phyloP scores from a whole-genome alignment of 2,329 filamentous ascomycete genomes.

The Akanthomyces dipterigenus region DNA sequence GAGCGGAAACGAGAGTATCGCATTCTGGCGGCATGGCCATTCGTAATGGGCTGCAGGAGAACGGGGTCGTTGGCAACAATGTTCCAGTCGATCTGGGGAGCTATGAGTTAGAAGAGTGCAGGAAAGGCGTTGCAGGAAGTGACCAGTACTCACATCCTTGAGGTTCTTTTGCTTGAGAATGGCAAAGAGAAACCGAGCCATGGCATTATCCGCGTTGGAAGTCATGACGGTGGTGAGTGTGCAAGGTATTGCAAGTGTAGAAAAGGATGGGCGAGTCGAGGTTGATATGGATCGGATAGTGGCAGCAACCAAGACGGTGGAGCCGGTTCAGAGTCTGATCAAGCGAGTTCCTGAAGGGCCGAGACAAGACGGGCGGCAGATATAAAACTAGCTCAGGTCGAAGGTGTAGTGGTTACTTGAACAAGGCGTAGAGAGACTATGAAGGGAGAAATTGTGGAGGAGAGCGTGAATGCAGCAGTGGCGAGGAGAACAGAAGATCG shows the following conservation, averaged over 20 bases:
- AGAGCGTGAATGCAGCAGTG: constrained; percentile 4
- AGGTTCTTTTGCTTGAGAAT: constrained; percentile 54
- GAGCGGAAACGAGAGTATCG: constrained; percentile 47
- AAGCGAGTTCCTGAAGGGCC: not conserved
- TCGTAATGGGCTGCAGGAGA: constrained; percentile 47
- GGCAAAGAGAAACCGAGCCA: constrained; percentile 52
- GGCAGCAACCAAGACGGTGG: not conserved
- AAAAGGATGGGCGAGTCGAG: not conserved
- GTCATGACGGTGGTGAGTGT: constrained; percentile 32
- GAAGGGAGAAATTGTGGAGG: not conserved
- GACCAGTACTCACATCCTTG: constrained; percentile 47
- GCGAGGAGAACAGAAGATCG: not conserved
- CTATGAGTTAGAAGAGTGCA: not conserved
- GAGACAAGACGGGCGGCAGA: not conserved
- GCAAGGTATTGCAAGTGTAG: not conserved
- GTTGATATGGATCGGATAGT: not conserved
- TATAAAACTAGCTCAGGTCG: constrained; percentile 1
- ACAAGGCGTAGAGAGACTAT: not conserved
- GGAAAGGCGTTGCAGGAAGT: not conserved
- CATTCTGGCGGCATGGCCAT: constrained; percentile 56
- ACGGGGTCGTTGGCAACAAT: constrained; percentile 49
- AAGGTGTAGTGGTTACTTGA: not conserved
- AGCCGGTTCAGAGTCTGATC: not conserved
- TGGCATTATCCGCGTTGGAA: constrained; percentile 48
- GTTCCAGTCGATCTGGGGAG: constrained; percentile 50